Evolutionary conservation across 2,329 filamentous ascomycete species (phyloP).

Genomic region (Pseudogymnoascus sp.): DNA sequence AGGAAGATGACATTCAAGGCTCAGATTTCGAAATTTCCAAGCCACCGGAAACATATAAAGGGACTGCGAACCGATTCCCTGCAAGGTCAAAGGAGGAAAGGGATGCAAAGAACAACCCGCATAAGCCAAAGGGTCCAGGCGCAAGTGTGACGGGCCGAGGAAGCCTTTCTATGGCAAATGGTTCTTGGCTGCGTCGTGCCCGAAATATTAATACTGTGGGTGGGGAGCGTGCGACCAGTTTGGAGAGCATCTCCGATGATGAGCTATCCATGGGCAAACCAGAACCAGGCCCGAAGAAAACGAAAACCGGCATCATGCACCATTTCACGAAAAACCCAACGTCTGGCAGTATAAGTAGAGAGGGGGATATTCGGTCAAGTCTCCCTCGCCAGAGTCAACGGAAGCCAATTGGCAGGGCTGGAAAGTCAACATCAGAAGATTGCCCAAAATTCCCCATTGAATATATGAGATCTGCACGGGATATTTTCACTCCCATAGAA

Average conservation of each 20-base stretch:
- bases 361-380: neutral
- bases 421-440: neutral
- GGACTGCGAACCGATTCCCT: neutral
- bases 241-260: neutral
- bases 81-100: neutral
- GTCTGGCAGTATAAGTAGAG: neutral
- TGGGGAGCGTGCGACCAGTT: neutral
- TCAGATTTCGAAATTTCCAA: neutral
- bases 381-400: neutral
- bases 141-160: neutral
- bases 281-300: neutral
- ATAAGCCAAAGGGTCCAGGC: neutral
- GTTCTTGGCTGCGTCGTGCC: neutral
- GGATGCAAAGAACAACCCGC: neutral
- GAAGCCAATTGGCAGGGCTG: neutral
- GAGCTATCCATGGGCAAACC: neutral
- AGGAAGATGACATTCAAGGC: neutral
- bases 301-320: neutral
- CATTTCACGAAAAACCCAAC: neutral
- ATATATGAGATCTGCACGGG: neutral
- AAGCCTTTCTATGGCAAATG: neutral
- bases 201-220: neutral
- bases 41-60: neutral
- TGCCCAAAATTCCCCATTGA: neutral
- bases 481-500: neutral